Evolutionary conservation across 2,329 filamentous ascomycete species (phyloP).

Genomic region (Esteya vermicola): DNA sequence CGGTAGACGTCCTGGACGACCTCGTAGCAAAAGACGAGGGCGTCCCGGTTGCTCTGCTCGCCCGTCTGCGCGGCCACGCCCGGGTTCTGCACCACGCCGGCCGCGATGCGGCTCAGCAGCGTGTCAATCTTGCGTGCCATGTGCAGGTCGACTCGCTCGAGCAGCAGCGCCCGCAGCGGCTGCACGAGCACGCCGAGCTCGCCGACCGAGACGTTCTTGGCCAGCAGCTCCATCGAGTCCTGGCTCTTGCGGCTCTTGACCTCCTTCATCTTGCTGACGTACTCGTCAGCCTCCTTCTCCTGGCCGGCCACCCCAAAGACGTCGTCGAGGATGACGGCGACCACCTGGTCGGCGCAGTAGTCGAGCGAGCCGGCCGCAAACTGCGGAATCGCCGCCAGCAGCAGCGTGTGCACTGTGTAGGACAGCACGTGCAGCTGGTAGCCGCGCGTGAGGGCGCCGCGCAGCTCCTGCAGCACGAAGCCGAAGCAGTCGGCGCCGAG

Average conservation of each 20-base stretch:
- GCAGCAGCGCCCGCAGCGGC: constrained; percentile 63
- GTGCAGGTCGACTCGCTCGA: constrained; percentile 70
- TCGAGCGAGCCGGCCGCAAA: constrained; percentile 74
- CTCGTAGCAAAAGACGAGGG: constrained; percentile 91
- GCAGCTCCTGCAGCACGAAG: constrained; percentile 85
- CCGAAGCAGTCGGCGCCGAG: constrained; percentile 74
- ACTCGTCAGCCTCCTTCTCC: constrained; percentile 94
- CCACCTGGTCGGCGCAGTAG: constrained; percentile 67
- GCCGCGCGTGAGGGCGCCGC: constrained; percentile 67
- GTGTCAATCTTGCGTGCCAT: constrained; percentile 86
- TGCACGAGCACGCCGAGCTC: constrained; percentile 61
- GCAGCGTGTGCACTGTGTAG: constrained; percentile 83
- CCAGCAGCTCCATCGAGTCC: constrained; percentile 89
- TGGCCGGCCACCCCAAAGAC: constrained; percentile 86
- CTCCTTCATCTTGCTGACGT: constrained; percentile 91
- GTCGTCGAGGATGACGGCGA: constrained; percentile 88
- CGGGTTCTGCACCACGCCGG: constrained; percentile 71
- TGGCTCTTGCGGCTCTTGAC: constrained; percentile 97
- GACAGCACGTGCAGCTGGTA: constrained; percentile 93
- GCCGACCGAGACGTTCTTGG: constrained; percentile 63
- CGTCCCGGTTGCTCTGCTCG: constrained; percentile 66
- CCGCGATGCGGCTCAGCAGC: constrained; percentile 66
- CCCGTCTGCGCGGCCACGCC: too few relatives aligned
- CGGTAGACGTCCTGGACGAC: constrained; percentile 78
- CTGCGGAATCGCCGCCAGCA: constrained; percentile 57